Evolutionary conservation across 2,329 filamentous ascomycete genomes (phyloP), one percentile per base, ranked within the genome.

Genomic region (Cytospora piceicola): DNA sequence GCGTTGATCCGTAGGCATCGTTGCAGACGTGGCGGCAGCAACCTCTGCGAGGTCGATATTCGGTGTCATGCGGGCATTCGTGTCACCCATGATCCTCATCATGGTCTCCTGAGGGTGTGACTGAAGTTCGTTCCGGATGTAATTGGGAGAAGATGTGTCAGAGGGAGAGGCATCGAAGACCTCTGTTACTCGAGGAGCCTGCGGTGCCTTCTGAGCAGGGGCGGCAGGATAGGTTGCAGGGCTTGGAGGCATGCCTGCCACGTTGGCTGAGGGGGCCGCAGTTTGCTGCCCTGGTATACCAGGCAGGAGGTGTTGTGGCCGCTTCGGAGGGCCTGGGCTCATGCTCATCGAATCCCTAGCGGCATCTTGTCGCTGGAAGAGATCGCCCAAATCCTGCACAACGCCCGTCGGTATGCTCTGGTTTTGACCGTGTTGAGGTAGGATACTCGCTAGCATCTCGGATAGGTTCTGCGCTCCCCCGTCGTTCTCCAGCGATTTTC

Each of bases 401-500:
- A 79, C 87, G 30, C 85, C 85, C 66, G 84, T 82, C 5, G 80
- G 80, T 53, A 83, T 81, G 32, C 49, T 56, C 27, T 46, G 52
- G 63, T 56, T 54, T 72, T 84, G 82, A 42, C 77, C 81, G 39
- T 77, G 29, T 53, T 63, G 80, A 5, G 90, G 87, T 65, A 95
- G 89, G 66, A 91, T 86, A 70, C 88, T 90, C 5, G 89, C 88
- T 74, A 98, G 91, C 74, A 97, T 90, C 71, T 96, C 94, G 64
- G 91, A 88, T 52, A 98, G 85, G 67, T 92, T 94, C 73, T 92
- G 88, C 1, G 87, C 83, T 22, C 86, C 85, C 36, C 88, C 89
- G 71, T 94, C 90, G 42, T 94, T 92, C 75, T 97, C 94, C 58
- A 99, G 80, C 69, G 93, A 96, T 73, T 96, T 90, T 69, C 96